Base-by-base conservation (phyloP, 192 early-diverging fungal species). In the Cetraspora pellucida region DNA sequence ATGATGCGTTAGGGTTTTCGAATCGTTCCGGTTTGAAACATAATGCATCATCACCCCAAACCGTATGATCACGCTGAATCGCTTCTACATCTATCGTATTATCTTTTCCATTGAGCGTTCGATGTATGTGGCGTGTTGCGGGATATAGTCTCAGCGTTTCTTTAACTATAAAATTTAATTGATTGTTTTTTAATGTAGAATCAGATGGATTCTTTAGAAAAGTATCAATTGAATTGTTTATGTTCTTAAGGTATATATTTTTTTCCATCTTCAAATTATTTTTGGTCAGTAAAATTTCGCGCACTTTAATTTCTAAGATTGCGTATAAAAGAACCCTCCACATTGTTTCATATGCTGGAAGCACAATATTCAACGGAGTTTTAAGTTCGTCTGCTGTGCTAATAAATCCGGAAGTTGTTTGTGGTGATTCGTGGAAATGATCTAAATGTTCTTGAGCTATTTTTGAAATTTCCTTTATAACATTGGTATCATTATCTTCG, bases 301-400 rank as follows among this genome's bases (percentile, higher is more conserved):
- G 68, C 7, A 71, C 23, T 11, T 54, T 47, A 17, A 71, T 52
- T 13, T 71, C 68, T n/a, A 71, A 52, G 50, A 71, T 37, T 21
- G 46, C 49, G 8, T 54, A 54, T 31, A 71, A 13, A 4, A 54
- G 16, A 52, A 71, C 68, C 7, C 68, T 47, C 68, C 68, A 71
- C 68, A 71, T 71, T 54, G 68, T 71, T 71, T 71, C 68, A 3
- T 52, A 71, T 1, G 68, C 23, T 3, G 68, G 68, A 52, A 71
- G 14, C 14, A 71, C 21, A 71, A 71, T 28, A 71, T 71, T 71
- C 11, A 71, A n/a, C 11, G 68, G 47, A 9, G 21, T 14, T 47
- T 52, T 6, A 14, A 71, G 23, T 28, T 71, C 68, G 19, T 47
- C 46, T 14, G 9, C 45, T 19, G 25, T 27, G 25, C 50, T 52